Percentiles rank a stretch among this genome's conserved stretches.
Conservation (phyloP, 2,329 filamentous ascomycete species). For the Clarireedia paspali region DNA sequence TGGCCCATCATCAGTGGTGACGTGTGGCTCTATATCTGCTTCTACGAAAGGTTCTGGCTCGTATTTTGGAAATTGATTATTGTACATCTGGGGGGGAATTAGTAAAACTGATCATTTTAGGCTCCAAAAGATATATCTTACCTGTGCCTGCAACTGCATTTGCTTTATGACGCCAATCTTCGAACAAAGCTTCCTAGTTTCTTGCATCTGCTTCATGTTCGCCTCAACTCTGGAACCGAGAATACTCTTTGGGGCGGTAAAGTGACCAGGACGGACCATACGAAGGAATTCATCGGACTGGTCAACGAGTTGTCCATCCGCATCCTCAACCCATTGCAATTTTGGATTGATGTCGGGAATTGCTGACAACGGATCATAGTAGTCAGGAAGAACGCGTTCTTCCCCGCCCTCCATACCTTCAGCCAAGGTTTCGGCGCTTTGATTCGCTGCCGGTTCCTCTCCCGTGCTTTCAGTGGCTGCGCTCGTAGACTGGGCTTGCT, state of each 20-base stretch:
- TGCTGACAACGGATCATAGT: conserved; percentile 81
- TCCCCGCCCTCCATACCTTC: conserved; percentile 85
- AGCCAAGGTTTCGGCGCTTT: conserved; percentile 68
- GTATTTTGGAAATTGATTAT: conserved; percentile 97
- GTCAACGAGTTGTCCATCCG: conserved; percentile 81
- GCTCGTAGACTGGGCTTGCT: conserved; percentile 50
- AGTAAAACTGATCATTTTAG: conserved; percentile 12
- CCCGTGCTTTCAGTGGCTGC: conserved; percentile 38
- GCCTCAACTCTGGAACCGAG: conserved; percentile 75
- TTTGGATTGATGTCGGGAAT: conserved; percentile 77
- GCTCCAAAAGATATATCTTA: conserved; percentile 35
- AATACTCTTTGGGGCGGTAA: conserved; percentile 65
- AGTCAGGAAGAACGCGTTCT: conserved; percentile 81
- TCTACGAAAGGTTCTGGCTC: conserved; percentile 85
- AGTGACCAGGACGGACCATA: conserved; percentile 67
- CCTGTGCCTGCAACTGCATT: conserved; percentile 97
- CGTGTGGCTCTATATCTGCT: conserved; percentile 78
- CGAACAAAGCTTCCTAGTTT: conserved; percentile 88
- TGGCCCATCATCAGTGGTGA: conserved; percentile 80
- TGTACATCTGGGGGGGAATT: conserved; percentile 56
- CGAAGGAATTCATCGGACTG: conserved; percentile 78
- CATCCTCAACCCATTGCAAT: conserved; percentile 82
- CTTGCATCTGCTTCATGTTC: conserved; percentile 92
- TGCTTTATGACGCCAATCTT: conserved; percentile 98
- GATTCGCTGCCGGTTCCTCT: conserved; percentile 40